Base-by-base conservation (phyloP, 2,329 filamentous ascomycete species). In the Nigrograna mackinnonii region DNA sequence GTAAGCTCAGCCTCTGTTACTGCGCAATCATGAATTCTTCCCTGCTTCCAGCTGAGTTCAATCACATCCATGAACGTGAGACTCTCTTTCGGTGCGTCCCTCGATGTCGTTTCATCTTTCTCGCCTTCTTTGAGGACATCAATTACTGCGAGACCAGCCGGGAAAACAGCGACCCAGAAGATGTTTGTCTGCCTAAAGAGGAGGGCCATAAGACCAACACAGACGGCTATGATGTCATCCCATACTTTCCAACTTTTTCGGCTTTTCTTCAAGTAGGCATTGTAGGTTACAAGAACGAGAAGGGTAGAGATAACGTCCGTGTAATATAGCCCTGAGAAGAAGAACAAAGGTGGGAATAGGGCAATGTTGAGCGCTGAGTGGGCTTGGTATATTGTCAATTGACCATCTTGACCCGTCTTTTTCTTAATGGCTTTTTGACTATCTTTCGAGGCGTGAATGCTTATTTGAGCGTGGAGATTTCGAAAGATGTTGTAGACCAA, bases 241-340 rank as follows among this genome's bases (percentile, higher is more conserved):
- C 47, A 13, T 16, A 57, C 38, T 43, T 20, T 41, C 30, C 43
- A 54, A 47, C 14, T 49, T 49, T 26, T 37, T 46, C 26, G 48
- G 19, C 38, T 38, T 46, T 18, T 54, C 35, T 65, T 69, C 38
- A 71, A 61, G 20, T 78, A 54, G 36, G 74, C 72, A 54, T 79
- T 72, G 60, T 91, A 94, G 1, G 83, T 82, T 2, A 83, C 64
- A 6, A 96, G 71, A 0, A 96, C 89, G 1, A 84, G 78, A 6
- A 88, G 74, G 0, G 91, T 88, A 0, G 92, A 95, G 37, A 88
- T 77, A 3, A 96, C 80, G 66, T 99, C 94, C 0, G 94, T 99
- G 67, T 99, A 99, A 68, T 95, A 99, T 6, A 99, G 75, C 0
- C 83, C 91, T 0, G 90, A 94, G 69, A 99, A 99, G 78, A 99